Evolutionary conservation across 495 filamentous ascomycete genomes (phyloP).

Genomic region (Lasiosphaeria hispida): DNA sequence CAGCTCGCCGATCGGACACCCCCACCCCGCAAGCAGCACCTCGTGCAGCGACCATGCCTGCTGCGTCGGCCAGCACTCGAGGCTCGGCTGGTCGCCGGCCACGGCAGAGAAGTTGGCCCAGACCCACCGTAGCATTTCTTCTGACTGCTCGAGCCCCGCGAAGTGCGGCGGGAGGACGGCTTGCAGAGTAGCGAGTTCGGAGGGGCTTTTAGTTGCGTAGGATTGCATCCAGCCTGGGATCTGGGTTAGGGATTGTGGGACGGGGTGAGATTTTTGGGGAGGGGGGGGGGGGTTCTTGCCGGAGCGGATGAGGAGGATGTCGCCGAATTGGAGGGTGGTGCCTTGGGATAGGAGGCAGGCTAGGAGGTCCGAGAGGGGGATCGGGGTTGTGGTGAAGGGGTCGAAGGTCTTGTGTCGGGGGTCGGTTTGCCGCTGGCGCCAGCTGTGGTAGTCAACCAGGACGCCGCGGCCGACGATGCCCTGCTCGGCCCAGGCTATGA

Average conservation of each 20-base stretch:
- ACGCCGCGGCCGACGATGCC: constrained; percentile 59
- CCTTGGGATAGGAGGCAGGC: constrained; percentile 47
- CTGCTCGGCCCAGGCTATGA: constrained; percentile 39
- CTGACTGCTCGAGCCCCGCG: constrained; percentile 51
- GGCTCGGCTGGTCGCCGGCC: constrained; percentile 52
- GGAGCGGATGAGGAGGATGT: constrained; percentile 53
- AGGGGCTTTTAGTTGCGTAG: constrained; percentile 26
- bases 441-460: constrained; percentile 57
- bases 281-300: constrained; percentile 26
- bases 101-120: constrained; percentile 51
- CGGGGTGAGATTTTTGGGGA: too few relatives aligned
- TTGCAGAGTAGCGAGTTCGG: constrained; percentile 35
- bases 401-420: constrained; percentile 27
- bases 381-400: constrained; percentile 40
- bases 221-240: constrained; percentile 43
- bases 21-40: constrained; percentile 48
- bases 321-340: constrained; percentile 50
- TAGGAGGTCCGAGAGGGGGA: constrained; percentile 45
- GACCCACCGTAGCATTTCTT: constrained; percentile 40
- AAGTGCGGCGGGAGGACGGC: constrained; percentile 38
- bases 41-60: constrained; percentile 38
- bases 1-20: constrained; percentile 49
- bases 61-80: constrained; percentile 43
- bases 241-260: not conserved
- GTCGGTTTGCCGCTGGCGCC: constrained; percentile 32